Evolutionary conservation across 1,284 basidiomycete species (phyloP), one percentile per base, ranked within the genome.

Genomic region (Malassezia caprae): DNA sequence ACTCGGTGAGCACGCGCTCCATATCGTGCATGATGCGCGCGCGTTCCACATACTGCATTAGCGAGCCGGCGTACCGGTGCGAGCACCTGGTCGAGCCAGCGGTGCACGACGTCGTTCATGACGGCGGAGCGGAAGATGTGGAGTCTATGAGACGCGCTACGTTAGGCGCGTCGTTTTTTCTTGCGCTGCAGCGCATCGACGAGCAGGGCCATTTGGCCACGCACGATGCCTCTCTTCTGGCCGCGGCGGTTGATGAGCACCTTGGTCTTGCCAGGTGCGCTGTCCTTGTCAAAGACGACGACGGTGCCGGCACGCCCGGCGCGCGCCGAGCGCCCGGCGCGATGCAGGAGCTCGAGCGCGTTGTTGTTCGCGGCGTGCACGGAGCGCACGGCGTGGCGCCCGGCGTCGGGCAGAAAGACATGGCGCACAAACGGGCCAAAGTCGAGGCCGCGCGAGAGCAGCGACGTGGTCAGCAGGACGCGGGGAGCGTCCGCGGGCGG

Each of bases 391-490:
- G 48, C 34, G 32, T 44, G 42, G 30, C 50, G 48, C 27, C 55
- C 55, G 6, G 55, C 55, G 39, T 62, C 61, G 2, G 61, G 61
- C 8, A 62, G 26, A 32, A 62, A 57, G n/a, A 62, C 54, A 34
- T 60, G 58, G 12, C 55, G 45, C n/a, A 60, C 49, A 12, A 35
- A 41, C 3, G 87, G 82, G 13, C 82, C 78, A 68, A 93, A 93
- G 73, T 93, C 90, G 10, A 93, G 80, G 3, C 89, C 90, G 15
- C 90, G 82, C n/a, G 88, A 88, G 27, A 93, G 83, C 21, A 93
- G 79, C 10, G 88, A 90, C 0, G 89, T 93, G 23, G 89, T 90
- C 53, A 91, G 80, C 63, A 93, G 78, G 26, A 90, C 83, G 53
- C 84, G 53, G 2, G 60, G 59, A 13, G 27, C 46, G 40, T 35